phyloP scores from a whole-genome alignment of 306 rosid genomes.

The Mimosa bimucronata region DNA sequence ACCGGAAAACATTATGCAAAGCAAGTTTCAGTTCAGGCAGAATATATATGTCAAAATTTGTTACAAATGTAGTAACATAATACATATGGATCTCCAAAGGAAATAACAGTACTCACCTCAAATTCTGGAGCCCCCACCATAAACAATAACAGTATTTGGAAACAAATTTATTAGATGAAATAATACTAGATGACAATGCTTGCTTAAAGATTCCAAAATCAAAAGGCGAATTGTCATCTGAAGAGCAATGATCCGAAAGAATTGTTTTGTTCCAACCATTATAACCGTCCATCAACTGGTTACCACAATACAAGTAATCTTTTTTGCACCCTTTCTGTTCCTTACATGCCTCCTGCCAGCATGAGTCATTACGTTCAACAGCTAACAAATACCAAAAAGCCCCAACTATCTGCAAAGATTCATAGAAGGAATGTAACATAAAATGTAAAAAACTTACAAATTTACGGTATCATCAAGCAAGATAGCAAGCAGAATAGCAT shows the following conservation, averaged over 20 bases:
- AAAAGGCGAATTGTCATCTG: conserved; percentile 38
- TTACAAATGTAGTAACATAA: neutral
- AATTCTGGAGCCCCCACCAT: conserved; percentile 96
- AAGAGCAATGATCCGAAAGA: conserved; percentile 45
- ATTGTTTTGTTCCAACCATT: conserved; percentile 37
- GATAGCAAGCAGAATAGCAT: conserved; percentile 17
- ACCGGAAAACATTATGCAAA: neutral
- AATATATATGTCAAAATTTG: neutral
- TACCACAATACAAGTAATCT: conserved; percentile 67
- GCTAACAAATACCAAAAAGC: conserved; percentile 90
- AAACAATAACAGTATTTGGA: conserved; percentile 83
- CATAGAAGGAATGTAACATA: conserved; percentile 5
- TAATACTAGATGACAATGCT: conserved; percentile 65
- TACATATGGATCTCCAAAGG: neutral
- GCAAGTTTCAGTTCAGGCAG: neutral
- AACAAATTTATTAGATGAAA: conserved; percentile 61
- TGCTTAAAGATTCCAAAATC: conserved; percentile 73
- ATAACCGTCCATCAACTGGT: conserved; percentile 37
- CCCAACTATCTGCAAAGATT: conserved; percentile 75
- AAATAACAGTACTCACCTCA: conserved; percentile 57
- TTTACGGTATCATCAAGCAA: conserved; percentile 20
- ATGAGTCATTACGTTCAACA: conserved; percentile 80
- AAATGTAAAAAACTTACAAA: neutral
- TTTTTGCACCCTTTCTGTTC: conserved; percentile 33
- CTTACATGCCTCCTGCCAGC: conserved; percentile 75